phyloP scores from a whole-genome alignment of 1,139 yeast species.

The Hansenula anomala region DNA sequence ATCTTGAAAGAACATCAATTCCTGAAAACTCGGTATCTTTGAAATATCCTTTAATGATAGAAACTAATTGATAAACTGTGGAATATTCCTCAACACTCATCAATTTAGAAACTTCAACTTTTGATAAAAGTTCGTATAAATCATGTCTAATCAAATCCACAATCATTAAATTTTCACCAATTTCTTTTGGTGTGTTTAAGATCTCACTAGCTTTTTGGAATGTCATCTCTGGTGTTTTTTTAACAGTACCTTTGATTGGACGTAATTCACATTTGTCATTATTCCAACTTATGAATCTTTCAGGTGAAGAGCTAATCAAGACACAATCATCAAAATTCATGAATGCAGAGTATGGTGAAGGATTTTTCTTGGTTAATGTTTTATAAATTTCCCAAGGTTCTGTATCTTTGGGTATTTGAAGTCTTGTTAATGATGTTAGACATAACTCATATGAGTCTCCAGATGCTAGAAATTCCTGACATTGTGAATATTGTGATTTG shows the following conservation, averaged over 20 bases:
- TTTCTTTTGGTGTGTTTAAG: slow-evolving; percentile 82
- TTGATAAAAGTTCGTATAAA: slow-evolving; percentile 60
- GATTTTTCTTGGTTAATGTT: slow-evolving; percentile 65
- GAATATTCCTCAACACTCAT: slow-evolving; percentile 93
- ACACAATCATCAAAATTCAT: slow-evolving; percentile 68
- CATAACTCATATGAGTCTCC: slow-evolving; percentile 97
- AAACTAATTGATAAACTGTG: slow-evolving; percentile 87
- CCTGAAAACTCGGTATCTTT: slow-evolving; percentile 47
- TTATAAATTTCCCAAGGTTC: slow-evolving; percentile 80
- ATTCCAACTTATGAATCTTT: slow-evolving; percentile 81
- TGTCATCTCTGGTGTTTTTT: slow-evolving; percentile 50
- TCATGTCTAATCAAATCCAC: slow-evolving; percentile 95
- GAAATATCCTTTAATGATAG: slow-evolving; percentile 67
- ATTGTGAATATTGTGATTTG: slow-evolving; percentile 47
- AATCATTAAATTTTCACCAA: slow-evolving; percentile 96
- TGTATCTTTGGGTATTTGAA: slow-evolving; percentile 41
- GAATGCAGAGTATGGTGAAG: slow-evolving; percentile 89
- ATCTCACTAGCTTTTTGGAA: slow-evolving; percentile 56
- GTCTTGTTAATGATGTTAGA: slow-evolving; percentile 72
- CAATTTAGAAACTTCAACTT: slow-evolving; percentile 68
- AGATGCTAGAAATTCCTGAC: slow-evolving; percentile 64
- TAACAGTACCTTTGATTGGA: slow-evolving; percentile 95
- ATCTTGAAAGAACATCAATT: slow-evolving; percentile 67
- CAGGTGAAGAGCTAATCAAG: slow-evolving; percentile 89
- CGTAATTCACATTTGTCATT: slow-evolving; percentile 62